Percentiles rank a stretch among this genome's conserved stretches.
phyloP scores from a whole-genome alignment of 257 asterid species.

The Lantana camara region DNA sequence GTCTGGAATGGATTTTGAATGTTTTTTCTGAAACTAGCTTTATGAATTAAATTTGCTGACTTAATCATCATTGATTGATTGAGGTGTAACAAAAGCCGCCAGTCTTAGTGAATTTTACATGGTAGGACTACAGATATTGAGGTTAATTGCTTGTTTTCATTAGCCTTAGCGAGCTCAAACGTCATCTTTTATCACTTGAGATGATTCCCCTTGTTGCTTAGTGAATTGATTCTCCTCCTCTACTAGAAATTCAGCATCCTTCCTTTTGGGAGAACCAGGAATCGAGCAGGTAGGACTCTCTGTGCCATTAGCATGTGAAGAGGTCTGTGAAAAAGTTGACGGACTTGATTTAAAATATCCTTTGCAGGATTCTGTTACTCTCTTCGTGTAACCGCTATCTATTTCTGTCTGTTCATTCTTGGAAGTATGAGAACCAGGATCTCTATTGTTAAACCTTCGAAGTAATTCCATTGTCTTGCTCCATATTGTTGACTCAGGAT shows the following conservation, averaged over 20 bases:
- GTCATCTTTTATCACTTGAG: no score
- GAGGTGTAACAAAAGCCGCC: no score
- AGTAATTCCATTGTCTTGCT: constrained; percentile 12
- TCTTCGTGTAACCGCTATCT: no score
- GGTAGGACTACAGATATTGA: no score
- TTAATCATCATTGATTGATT: no score
- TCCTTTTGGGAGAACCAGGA: constrained; percentile 30
- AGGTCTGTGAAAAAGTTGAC: neutral
- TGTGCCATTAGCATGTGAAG: constrained; percentile 18
- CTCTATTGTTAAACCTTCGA: constrained; percentile 18
- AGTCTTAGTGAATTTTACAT: no score
- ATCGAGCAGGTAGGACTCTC: constrained; percentile 28
- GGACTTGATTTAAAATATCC: constrained; percentile 15
- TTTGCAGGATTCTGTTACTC: neutral
- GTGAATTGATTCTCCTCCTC: neutral
- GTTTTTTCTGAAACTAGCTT: no score
- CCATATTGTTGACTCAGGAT: constrained; percentile 21
- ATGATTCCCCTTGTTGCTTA: no score
- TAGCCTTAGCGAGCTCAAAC: no score
- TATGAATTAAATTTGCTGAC: no score
- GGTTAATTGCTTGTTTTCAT: no score
- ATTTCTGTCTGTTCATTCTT: constrained; percentile 18
- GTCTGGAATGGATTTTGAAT: no score
- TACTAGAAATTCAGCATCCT: neutral
- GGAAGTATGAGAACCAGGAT: constrained; percentile 30